Conservation (phyloP, 495 filamentous ascomycete species). For the Aspergillus nidulans region DNA sequence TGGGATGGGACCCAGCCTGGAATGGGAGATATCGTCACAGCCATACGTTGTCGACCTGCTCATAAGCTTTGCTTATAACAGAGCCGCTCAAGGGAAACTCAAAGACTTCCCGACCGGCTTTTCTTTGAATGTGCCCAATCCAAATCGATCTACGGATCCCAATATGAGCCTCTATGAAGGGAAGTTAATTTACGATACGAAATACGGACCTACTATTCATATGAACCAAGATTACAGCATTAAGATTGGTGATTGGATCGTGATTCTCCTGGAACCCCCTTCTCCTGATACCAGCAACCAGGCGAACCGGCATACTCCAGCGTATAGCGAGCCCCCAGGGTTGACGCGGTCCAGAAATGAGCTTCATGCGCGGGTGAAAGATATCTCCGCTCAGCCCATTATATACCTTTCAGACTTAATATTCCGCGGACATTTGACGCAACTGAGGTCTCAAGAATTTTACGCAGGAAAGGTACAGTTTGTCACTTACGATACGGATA, state of each 20-base stretch:
- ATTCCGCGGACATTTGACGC: background rate
- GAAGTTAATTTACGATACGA: background rate
- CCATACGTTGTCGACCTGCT: conserved; percentile 84
- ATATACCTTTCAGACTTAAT: conserved; percentile 21
- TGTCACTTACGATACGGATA: conserved; percentile 50
- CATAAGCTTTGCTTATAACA: conserved; percentile 73
- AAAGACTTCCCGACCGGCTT: conserved; percentile 66
- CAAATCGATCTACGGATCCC: conserved; percentile 7
- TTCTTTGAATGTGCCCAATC: conserved; percentile 58
- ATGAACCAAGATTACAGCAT: conserved; percentile 30
- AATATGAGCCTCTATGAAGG: background rate
- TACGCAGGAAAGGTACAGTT: conserved; percentile 18
- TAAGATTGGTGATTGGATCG: conserved; percentile 56
- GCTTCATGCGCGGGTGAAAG: conserved; percentile 5
- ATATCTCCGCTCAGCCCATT: background rate
- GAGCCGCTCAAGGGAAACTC: conserved; percentile 42
- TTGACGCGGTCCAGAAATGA: background rate
- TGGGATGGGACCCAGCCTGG: conserved; percentile 79
- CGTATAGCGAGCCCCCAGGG: no score
- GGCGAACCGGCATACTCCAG: no score
- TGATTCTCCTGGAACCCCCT: conserved; percentile 12
- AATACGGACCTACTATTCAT: conserved; percentile 22
- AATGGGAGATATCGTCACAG: conserved; percentile 76
- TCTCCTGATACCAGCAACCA: background rate
- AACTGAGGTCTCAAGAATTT: background rate